phyloP scores from a whole-genome alignment of 1,284 basidiomycete genomes.

The Coniferiporia weirii region DNA sequence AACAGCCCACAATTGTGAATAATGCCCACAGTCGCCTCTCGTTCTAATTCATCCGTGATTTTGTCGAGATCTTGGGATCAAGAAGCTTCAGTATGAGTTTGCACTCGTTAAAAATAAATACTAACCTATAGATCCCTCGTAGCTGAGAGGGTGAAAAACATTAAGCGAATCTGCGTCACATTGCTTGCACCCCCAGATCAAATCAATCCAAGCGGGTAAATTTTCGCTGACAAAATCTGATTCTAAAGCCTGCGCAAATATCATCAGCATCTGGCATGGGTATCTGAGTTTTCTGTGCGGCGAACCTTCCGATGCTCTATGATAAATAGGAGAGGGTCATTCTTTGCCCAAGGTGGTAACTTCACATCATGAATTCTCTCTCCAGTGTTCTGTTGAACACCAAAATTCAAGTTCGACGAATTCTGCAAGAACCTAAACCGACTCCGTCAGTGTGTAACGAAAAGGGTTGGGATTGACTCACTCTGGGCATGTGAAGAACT shows the following conservation, averaged over 20 bases:
- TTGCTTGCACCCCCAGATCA: slow-evolving; percentile 87
- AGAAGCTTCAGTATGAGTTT: background rate
- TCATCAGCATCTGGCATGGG: background rate
- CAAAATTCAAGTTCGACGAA: slow-evolving; percentile 75
- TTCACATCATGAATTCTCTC: slow-evolving; percentile 85
- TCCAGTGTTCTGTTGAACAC: slow-evolving; percentile 75
- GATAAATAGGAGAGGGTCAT: slow-evolving; percentile 83
- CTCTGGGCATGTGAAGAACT: slow-evolving; percentile 84
- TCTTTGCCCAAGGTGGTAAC: slow-evolving; percentile 87
- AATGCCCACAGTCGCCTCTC: slow-evolving; percentile 89
- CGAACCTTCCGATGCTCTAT: slow-evolving; percentile 70
- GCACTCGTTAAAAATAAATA: background rate
- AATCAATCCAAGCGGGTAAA: slow-evolving; percentile 89
- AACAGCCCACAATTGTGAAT: slow-evolving; percentile 81
- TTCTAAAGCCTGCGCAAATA: slow-evolving; percentile 70
- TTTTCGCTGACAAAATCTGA: slow-evolving; percentile 85
- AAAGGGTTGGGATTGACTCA: slow-evolving; percentile 25
- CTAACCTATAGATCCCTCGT: slow-evolving; percentile 84
- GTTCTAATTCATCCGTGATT: slow-evolving; percentile 82
- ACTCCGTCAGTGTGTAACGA: slow-evolving; percentile 1
- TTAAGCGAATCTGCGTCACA: slow-evolving; percentile 77
- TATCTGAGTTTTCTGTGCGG: background rate
- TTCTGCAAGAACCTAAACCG: slow-evolving; percentile 64
- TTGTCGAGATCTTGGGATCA: slow-evolving; percentile 64
- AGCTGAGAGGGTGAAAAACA: slow-evolving; percentile 92